Percentiles rank a stretch among this genome's conserved stretches.
phyloP scores from a whole-genome alignment of 2,329 filamentous ascomycete genomes.

The Zalaria obscura region DNA sequence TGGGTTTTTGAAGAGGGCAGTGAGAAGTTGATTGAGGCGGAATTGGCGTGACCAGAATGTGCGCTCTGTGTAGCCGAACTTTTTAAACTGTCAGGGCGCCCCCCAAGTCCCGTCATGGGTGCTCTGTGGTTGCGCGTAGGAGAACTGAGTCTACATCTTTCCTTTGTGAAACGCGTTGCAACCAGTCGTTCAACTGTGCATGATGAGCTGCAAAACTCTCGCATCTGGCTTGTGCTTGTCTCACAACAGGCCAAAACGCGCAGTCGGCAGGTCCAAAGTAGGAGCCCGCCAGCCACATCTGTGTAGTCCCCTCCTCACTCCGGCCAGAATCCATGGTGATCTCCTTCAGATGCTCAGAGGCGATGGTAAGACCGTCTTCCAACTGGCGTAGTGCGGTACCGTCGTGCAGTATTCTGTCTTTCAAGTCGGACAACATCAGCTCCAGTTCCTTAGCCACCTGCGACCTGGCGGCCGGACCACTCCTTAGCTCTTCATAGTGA shows the following conservation, averaged over 20 bases:
- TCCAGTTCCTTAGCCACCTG: constrained; percentile 1
- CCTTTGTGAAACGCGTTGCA: not conserved
- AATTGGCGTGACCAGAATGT: no score
- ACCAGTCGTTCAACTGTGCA: not conserved
- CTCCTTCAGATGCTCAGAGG: not conserved
- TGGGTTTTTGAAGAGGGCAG: not conserved
- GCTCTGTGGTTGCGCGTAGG: no score
- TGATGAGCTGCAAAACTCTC: not conserved
- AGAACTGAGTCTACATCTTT: no score
- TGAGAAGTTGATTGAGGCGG: no score
- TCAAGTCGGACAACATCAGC: not conserved
- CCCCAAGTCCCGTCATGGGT: no score
- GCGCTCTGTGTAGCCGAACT: no score
- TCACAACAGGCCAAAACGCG: not conserved
- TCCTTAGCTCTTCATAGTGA: constrained; percentile 8
- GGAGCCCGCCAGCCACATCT: not conserved
- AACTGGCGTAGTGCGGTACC: not conserved
- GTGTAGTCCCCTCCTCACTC: not conserved
- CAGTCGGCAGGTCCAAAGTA: constrained; percentile 1
- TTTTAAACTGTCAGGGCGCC: no score
- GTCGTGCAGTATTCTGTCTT: not conserved
- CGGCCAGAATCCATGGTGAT: not conserved
- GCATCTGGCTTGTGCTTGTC: not conserved
- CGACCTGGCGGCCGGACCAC: not conserved
- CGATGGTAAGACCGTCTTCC: not conserved